Evolutionary conservation across 148 eudicot genomes (phyloP), one percentile per base, ranked within the genome.

Genomic region (Vaccinium myrtillus): DNA sequence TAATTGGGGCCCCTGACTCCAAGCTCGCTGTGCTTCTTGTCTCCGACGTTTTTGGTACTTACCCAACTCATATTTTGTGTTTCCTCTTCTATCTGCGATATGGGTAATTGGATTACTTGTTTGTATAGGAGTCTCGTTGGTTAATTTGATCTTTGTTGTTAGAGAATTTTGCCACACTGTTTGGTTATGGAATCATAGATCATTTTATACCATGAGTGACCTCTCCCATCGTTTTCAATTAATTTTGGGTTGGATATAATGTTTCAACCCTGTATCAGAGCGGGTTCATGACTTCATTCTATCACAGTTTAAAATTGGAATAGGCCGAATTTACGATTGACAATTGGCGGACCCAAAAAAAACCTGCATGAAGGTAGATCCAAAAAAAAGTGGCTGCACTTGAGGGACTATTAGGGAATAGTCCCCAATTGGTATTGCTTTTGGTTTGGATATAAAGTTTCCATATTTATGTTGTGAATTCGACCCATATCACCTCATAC

Each of bases 11-110:
- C 61, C 23, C 79, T 43, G 65, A 83, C 30, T 83, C 80, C 80
- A 83, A 82, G 6, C 75, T 50, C 9, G 83, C 75, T 25, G 30
- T 86, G 74, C 30, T 86, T 48, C 82, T 86, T 21, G 53, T 70
- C 82, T 53, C 87, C 30, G 85, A 82, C 39, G 32, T 77, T 59
- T 77, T 19, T 55, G 85, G 87, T 82, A 77, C 81, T 77, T 27
- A 8, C 81, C 82, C 81, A 55, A 12, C 15, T 43, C 16, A 9
- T 43, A 73, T 5, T 43, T 16, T 51, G 1, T 16, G 18, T 30
- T 8, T 70, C 55, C 36, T 6, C 39, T 23, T 51, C 55, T 7
- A 48, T 81, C 0, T 63, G 15, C 13, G 36, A 81, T 46, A 39
- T 80, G 5, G 2, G 21, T 13, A 43, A 48, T 14, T 65, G 11